These are phyloP conservation scores for Aureobasidium namibiae DNA, from an alignment of 2,329 filamentous ascomycete genomes.

Conservation along the genomic window DNA sequence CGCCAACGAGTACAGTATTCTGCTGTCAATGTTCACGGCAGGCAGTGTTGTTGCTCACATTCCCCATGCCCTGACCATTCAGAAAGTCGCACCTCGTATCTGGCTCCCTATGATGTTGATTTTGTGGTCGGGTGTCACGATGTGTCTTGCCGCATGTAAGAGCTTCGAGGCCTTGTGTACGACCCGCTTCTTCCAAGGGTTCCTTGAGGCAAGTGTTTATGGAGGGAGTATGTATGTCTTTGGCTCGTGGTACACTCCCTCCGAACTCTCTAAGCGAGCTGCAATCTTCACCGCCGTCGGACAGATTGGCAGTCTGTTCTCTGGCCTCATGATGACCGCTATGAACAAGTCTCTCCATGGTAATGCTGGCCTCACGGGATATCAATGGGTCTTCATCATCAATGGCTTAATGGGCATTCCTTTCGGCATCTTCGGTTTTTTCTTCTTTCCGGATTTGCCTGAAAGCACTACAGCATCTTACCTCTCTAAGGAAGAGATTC, in stretches of 20 bases:
- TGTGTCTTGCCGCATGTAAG: slow-evolving; percentile 40
- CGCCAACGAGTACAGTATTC: slow-evolving; percentile 41
- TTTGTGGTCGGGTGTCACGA: slow-evolving; percentile 56
- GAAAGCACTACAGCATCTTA: slow-evolving; percentile 21
- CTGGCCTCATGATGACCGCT: slow-evolving; percentile 53
- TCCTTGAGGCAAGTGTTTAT: slow-evolving; percentile 42
- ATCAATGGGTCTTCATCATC: slow-evolving; percentile 51
- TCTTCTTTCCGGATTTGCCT: slow-evolving; percentile 46
- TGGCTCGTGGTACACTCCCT: slow-evolving; percentile 52
- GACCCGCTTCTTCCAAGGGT: slow-evolving; percentile 35
- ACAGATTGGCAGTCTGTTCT: slow-evolving; percentile 53
- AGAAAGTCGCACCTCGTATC: slow-evolving; percentile 55
- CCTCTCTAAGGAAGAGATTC: background rate
- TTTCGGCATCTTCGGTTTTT: slow-evolving; percentile 46
- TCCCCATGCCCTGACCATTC: slow-evolving; percentile 53
- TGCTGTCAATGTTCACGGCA: slow-evolving; percentile 23
- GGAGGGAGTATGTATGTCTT: slow-evolving; percentile 36
- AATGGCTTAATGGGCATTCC: slow-evolving; percentile 50
- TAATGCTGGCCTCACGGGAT: slow-evolving; percentile 43
- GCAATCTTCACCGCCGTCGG: slow-evolving; percentile 55
- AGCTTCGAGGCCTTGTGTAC: slow-evolving; percentile 20
- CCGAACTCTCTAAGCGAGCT: slow-evolving; percentile 52
- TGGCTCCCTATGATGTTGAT: slow-evolving; percentile 54
- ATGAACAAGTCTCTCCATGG: slow-evolving; percentile 39
- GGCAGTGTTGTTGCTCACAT: slow-evolving; percentile 50